Evolutionary conservation across 106 monocot genomes (phyloP), one percentile per base, ranked within the genome.

Genomic region (Allium fistulosum): DNA sequence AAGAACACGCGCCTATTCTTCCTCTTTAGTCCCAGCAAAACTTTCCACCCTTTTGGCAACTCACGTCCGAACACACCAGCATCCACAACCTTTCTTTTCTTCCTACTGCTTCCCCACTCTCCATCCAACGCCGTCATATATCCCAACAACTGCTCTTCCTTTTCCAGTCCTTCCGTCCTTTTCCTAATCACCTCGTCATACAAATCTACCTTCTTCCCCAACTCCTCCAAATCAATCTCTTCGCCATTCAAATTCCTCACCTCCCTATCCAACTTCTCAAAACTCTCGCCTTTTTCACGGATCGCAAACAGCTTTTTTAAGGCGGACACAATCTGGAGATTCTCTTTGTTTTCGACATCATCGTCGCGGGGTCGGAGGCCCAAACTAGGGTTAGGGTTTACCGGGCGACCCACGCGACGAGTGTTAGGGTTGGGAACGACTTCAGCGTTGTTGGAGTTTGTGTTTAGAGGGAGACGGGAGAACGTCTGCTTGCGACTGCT

Each of bases 401-500:
- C 60, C 58, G 75, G 79, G 26, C 82, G 78, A 53, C 79, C 65
- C n/a, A 79, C 79, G 27, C 81, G 69, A 52, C 81, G 71, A 11
- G 75, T 37, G 10, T 73, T 49, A 53, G 74, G 56, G 26, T 71
- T 77, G n/a, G 66, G 51, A 12, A 74, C 58, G 75, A 73, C 71
- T 55, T 6, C 53, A 15, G 11, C 15, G 2, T 11, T 11, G 4
- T 55, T 55, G 3, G 53, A 15, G 53, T 55, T 55, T 2, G 53
- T 12, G 0, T 69, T 75, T 71, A 92, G 92, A 61, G 82, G 85
- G 74, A 88, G 78, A 71, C 87, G 92, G 18, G 92, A 92, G 71
- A 80, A 92, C 53, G 92, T 92, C 66, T 92, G 92, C 59, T 85
- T 87, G 69, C 92, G 87, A 79, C 85, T 83, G 48, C 85, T 88